phyloP scores from a whole-genome alignment of 768 basidiomycete species.

The Termitomyces sp. region DNA sequence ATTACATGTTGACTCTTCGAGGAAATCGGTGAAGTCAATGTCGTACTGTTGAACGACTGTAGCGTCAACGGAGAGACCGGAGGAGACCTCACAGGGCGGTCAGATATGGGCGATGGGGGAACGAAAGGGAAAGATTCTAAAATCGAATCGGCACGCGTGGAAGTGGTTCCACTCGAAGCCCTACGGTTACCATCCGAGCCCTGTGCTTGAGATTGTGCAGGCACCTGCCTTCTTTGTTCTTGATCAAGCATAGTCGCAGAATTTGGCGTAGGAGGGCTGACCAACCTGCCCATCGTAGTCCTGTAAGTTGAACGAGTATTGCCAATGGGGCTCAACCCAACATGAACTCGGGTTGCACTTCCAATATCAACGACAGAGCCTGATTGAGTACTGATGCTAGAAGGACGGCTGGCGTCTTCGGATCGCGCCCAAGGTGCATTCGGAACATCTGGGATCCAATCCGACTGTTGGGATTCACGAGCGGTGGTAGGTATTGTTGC shows the following conservation, averaged over 20 bases:
- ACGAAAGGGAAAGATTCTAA: slow-evolving; percentile 87
- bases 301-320: slow-evolving; percentile 45
- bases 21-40: slow-evolving; percentile 48
- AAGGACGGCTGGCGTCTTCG: slow-evolving; percentile 43
- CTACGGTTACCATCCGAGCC: slow-evolving; percentile 43
- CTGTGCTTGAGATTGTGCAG: slow-evolving; percentile 60
- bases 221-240: slow-evolving; percentile 61
- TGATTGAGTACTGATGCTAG: slow-evolving; percentile 61
- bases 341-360: slow-evolving; percentile 64
- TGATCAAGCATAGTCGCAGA: slow-evolving; percentile 51
- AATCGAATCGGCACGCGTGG: slow-evolving; percentile 77
- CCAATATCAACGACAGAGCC: slow-evolving; percentile 55
- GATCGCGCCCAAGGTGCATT: slow-evolving; percentile 36
- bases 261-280: slow-evolving; percentile 38
- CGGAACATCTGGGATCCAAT: slow-evolving; percentile 35
- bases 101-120: slow-evolving; percentile 85
- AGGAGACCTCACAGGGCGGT: slow-evolving; percentile 68
- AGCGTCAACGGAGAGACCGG: slow-evolving; percentile 69
- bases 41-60: slow-evolving; percentile 42
- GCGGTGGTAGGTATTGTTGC: slow-evolving; percentile 23
- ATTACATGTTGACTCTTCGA: slow-evolving; percentile 45
- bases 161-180: slow-evolving; percentile 59
- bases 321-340: slow-evolving; percentile 40
- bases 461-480: slow-evolving; percentile 24
- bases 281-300: slow-evolving; percentile 59